Evolutionary conservation across 2,329 filamentous ascomycete genomes (phyloP).

Genomic region (Lachnum nothofagi): DNA sequence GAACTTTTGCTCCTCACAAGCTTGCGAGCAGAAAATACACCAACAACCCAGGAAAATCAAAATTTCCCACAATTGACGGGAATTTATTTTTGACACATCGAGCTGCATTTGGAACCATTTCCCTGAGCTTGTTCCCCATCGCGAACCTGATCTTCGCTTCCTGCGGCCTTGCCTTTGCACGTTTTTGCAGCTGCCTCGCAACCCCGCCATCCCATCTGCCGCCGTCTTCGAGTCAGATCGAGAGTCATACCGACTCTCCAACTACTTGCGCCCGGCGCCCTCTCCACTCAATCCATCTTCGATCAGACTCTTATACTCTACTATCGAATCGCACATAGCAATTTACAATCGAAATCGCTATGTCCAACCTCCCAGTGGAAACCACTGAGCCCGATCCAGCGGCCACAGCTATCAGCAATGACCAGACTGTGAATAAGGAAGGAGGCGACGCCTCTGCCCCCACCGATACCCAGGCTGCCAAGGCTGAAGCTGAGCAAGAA

Average conservation of each 20-base stretch:
- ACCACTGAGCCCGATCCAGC: conserved; percentile 23
- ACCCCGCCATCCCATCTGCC: conserved; percentile 27
- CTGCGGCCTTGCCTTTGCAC: not conserved
- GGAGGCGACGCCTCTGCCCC: conserved; percentile 11
- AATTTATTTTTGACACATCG: not conserved
- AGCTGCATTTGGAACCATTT: not conserved
- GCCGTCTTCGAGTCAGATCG: conserved; percentile 4
- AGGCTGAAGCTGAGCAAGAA: conserved; percentile 15
- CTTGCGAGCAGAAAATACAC: no score
- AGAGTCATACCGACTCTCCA: no score
- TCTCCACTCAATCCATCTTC: no score
- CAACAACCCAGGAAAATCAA: not conserved
- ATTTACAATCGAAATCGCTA: conserved; percentile 11
- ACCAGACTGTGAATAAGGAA: conserved; percentile 18
- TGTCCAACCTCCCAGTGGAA: conserved; percentile 25
- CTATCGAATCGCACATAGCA: conserved; percentile 1
- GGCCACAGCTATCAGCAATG: conserved; percentile 20
- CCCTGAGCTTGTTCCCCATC: not conserved
- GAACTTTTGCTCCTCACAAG: no score
- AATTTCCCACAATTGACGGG: not conserved
- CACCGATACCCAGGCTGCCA: conserved; percentile 10
- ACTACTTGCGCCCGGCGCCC: no score
- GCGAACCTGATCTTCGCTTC: no score
- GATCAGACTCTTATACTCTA: no score
- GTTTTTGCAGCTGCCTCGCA: conserved; percentile 7